phyloP scores from a whole-genome alignment of 306 rosid species.

The Arachis hypogaea region DNA sequence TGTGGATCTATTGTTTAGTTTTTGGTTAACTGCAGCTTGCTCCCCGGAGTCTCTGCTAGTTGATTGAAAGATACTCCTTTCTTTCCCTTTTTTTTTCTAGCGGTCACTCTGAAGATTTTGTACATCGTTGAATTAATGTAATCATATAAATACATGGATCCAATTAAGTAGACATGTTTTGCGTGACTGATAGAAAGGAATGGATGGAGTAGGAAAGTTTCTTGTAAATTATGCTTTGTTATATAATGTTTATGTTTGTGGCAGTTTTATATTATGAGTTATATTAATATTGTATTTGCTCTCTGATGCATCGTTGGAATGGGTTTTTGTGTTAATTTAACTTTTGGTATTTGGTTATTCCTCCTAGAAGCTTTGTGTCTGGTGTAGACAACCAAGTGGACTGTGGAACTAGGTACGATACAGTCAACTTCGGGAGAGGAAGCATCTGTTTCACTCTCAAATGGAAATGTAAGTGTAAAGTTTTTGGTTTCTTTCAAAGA shows the following conservation, averaged over 20 bases:
- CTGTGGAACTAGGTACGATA: conserved; percentile 67
- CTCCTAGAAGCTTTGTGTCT: conserved; percentile 79
- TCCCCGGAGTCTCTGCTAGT: conserved; percentile 36
- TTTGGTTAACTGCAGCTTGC: conserved; percentile 12
- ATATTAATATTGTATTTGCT: conserved; percentile 26
- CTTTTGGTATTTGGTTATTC: conserved; percentile 34
- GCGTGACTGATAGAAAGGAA: too few species aligned
- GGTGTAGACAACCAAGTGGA: conserved; percentile 81
- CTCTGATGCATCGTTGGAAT: conserved; percentile 28
- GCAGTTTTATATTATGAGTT: conserved; percentile 23
- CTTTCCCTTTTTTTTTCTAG: too few species aligned
- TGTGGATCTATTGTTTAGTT: conserved; percentile 3
- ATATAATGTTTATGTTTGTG: conserved; percentile 19
- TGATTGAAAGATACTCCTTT: conserved; percentile 1
- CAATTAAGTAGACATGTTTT: too few species aligned
- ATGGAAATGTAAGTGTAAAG: conserved; percentile 70
- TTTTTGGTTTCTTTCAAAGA: conserved; percentile 30
- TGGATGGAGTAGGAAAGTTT: background rate
- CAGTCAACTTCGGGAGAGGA: conserved; percentile 64
- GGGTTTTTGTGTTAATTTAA: conserved; percentile 37
- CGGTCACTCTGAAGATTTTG: too few species aligned
- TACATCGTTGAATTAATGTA: too few species aligned
- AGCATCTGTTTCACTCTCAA: conserved; percentile 61
- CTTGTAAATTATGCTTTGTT: conserved; percentile 1
- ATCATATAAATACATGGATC: too few species aligned